A percentile compares a stretch with the other conserved stretches of the same genome.
These are phyloP conservation scores for Camelina hispida DNA, from an alignment of 345 rosid genomes.

Conservation along the genomic window DNA sequence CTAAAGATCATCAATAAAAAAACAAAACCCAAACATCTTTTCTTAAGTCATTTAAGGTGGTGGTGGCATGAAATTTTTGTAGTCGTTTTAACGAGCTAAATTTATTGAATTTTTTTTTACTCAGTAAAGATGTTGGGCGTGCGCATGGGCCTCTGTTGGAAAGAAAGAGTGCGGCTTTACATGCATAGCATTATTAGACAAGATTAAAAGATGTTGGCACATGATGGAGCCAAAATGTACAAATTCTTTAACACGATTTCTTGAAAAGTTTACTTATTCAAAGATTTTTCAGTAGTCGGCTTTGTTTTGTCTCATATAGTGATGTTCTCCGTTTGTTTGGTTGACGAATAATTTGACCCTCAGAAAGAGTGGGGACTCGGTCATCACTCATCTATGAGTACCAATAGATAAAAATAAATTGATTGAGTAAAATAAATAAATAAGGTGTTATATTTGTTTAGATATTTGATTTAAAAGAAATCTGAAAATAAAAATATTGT, in stretches of 20 bases:
- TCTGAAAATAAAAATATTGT: neutral
- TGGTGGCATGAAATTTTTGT: neutral
- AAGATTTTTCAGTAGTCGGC: neutral
- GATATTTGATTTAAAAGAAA: too few relatives aligned
- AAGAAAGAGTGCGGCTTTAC: neutral
- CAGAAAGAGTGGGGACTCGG: neutral
- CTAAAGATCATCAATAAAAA: neutral
- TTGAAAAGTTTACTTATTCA: neutral
- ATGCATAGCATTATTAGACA: neutral
- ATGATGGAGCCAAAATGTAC: neutral
- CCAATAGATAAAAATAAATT: neutral
- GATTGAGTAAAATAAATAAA: neutral
- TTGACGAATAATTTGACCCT: neutral
- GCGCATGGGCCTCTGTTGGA: neutral
- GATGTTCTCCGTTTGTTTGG: neutral
- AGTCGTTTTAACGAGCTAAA: neutral
- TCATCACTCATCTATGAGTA: neutral
- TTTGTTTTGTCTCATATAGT: neutral
- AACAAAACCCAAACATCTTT: neutral
- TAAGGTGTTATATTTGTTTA: neutral
- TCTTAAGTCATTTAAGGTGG: neutral
- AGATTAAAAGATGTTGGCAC: neutral
- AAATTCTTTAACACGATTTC: neutral
- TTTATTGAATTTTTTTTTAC: neutral
- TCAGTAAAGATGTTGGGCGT: neutral